These are phyloP conservation scores for Leucoagaricus sp. DNA, from an alignment of 1,284 basidiomycete genomes.

Conservation along the genomic window DNA sequence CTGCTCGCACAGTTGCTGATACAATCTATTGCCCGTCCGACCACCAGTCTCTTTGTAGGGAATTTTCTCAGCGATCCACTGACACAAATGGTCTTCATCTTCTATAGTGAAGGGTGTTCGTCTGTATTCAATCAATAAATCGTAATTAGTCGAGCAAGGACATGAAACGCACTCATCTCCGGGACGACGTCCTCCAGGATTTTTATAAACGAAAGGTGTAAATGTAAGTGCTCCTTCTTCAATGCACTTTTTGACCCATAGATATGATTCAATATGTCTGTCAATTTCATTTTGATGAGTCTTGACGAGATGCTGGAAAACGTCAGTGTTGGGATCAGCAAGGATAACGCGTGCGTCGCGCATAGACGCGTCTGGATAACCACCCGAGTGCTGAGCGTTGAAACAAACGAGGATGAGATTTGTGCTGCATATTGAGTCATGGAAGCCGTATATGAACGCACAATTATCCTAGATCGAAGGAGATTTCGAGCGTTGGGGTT, in stretches of 20 bases:
- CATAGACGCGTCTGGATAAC: conserved; percentile 64
- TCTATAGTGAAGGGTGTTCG: conserved; percentile 73
- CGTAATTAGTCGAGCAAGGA: background rate
- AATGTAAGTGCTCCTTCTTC: conserved; percentile 62
- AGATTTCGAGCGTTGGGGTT: conserved; percentile 68
- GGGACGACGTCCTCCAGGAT: conserved; percentile 74
- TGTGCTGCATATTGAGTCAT: conserved; percentile 46
- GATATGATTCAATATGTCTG: conserved; percentile 75
- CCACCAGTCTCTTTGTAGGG: conserved; percentile 79
- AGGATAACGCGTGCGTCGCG: conserved; percentile 72
- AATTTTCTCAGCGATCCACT: conserved; percentile 78
- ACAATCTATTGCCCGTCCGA: conserved; percentile 77
- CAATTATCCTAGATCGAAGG: conserved; percentile 67
- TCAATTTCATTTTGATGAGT: conserved; percentile 62
- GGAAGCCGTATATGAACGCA: conserved; percentile 32
- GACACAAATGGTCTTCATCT: conserved; percentile 70
- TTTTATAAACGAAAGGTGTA: conserved; percentile 76
- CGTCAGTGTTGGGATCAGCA: conserved; percentile 73
- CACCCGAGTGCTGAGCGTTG: conserved; percentile 68
- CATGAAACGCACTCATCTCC: conserved; percentile 68
- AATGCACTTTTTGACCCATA: conserved; percentile 81
- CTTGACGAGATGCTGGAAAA: conserved; percentile 70
- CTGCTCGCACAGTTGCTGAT: conserved; percentile 59
- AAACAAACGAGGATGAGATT: no score
- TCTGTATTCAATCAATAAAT: conserved; percentile 35